Evolutionary conservation across 2,329 filamentous ascomycete species (phyloP).

Genomic region (Calonectria montana): DNA sequence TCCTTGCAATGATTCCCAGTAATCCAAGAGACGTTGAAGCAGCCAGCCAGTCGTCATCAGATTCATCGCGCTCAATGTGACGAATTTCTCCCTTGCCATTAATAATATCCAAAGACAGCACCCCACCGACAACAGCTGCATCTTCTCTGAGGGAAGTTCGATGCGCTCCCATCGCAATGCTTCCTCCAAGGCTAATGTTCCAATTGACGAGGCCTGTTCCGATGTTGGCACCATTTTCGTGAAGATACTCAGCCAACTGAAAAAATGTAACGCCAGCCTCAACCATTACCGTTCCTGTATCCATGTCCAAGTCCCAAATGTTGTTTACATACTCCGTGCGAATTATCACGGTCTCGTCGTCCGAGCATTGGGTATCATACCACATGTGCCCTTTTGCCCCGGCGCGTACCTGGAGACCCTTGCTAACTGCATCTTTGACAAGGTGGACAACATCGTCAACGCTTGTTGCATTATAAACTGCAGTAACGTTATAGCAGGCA

Average conservation of each 20-base stretch:
- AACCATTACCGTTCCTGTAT: conserved; percentile 58
- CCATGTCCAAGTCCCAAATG: conserved; percentile 58
- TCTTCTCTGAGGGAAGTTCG: conserved; percentile 60
- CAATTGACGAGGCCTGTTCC: conserved; percentile 65
- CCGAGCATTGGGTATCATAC: conserved; percentile 66
- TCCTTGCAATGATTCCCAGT: conserved; percentile 58
- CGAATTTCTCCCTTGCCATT: conserved; percentile 58
- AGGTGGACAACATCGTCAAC: conserved; percentile 56
- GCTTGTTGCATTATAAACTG: conserved; percentile 56
- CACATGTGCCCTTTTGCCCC: conserved; percentile 64
- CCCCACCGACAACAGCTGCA: conserved; percentile 62
- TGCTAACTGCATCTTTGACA: conserved; percentile 53
- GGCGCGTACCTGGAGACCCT: conserved; percentile 56
- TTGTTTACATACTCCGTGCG: conserved; percentile 57
- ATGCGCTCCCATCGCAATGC: conserved; percentile 64
- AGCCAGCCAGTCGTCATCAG: conserved; percentile 61
- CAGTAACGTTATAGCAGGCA: conserved; percentile 58
- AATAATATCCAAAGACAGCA: conserved; percentile 60
- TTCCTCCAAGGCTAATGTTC: conserved; percentile 64
- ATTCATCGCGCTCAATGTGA: conserved; percentile 54
- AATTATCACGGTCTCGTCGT: conserved; percentile 60
- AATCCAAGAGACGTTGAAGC: conserved; percentile 63
- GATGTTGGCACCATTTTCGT: conserved; percentile 57
- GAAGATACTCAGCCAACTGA: conserved; percentile 62
- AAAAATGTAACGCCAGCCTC: conserved; percentile 65